Base-by-base conservation (phyloP, 1,284 basidiomycete species). In the Ceratobasidium theobromae region DNA sequence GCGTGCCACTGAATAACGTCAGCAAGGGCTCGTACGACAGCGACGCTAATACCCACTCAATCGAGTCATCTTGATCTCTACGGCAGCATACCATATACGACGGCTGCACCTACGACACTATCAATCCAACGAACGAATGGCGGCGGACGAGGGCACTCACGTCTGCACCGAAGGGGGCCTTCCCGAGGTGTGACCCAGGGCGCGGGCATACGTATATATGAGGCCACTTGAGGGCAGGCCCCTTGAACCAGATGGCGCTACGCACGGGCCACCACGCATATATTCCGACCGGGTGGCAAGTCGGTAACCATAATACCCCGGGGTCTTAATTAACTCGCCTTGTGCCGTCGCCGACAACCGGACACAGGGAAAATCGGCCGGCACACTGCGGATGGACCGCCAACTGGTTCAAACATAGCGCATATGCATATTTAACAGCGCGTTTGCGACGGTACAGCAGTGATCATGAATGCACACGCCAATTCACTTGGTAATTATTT, bases 131-230 rank as follows among this genome's bases (percentile, higher is more conserved):
- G 1, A 35, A 6, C 12, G 18, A 5, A 21, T 45, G 43, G 9
- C 18, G 43, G 9, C 6, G 18, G 6, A 21, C 6, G 43, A 6
- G 5, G 43, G 8, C 18, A 9, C 43, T 45, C 18, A 51, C 46
- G 32, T 35, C 57, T 49, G 45, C 53, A 41, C 57, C 45, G 46
- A 62, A 48, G 57, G 57, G 57, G 57, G 57, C 6, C n/a, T 6
- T 11, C 45, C 57, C 23, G 51, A 33, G 46, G 23, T 3, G 32
- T 23, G 28, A 40, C 16, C 5, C 16, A n/a, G 23, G 27, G 5
- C 8, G 6, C 43, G 9, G 9, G 18, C 18, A 21, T 8, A 6
- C 18, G 18, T 45, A 11, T 45, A 45, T 45, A 21, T 21, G 43
- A 45, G 6, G 14, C 5, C 18, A 46, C 30, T 62, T 62, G n/a